These are phyloP conservation scores for Candida neerlandica DNA, from an alignment of 1,139 yeast species.

Conservation along the genomic window DNA sequence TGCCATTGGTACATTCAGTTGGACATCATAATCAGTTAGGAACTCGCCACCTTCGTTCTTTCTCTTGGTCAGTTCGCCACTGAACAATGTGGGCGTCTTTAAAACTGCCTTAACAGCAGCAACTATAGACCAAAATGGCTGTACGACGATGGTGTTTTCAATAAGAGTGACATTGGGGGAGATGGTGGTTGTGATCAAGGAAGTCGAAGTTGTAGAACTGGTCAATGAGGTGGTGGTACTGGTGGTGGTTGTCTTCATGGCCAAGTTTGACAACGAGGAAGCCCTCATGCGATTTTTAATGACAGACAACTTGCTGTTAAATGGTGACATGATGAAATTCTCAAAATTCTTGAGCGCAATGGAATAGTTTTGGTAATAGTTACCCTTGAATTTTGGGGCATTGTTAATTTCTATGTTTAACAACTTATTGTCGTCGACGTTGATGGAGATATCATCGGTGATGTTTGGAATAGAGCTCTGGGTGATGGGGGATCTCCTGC, in stretches of 20 bases:
- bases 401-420: conserved; percentile 15
- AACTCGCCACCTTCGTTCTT: conserved; percentile 25
- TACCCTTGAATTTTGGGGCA: conserved; percentile 3
- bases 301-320: conserved; percentile 28
- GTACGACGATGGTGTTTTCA: conserved; percentile 40
- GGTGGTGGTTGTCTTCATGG: conserved; percentile 10
- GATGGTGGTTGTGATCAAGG: conserved; percentile 19
- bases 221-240: conserved; percentile 18
- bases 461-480: conserved; percentile 18
- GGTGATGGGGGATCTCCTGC: conserved; percentile 15
- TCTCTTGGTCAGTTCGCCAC: conserved; percentile 49
- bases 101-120: conserved; percentile 63
- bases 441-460: conserved; percentile 15
- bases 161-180: conserved; percentile 31
- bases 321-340: conserved; percentile 49
- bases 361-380: conserved; percentile 19
- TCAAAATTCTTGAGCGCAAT: conserved; percentile 60
- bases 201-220: conserved; percentile 17
- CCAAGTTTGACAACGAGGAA: conserved; percentile 14
- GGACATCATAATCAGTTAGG: conserved; percentile 9
- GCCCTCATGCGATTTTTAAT: conserved; percentile 17
- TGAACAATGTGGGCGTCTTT: conserved; percentile 50
- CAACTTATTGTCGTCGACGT: conserved; percentile 17
- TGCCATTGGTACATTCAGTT: conserved; percentile 22
- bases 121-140: conserved; percentile 69